Evolutionary conservation across 2,329 filamentous ascomycete genomes (phyloP), one percentile per base, ranked within the genome.

Genomic region (Monosporascus sp.): DNA sequence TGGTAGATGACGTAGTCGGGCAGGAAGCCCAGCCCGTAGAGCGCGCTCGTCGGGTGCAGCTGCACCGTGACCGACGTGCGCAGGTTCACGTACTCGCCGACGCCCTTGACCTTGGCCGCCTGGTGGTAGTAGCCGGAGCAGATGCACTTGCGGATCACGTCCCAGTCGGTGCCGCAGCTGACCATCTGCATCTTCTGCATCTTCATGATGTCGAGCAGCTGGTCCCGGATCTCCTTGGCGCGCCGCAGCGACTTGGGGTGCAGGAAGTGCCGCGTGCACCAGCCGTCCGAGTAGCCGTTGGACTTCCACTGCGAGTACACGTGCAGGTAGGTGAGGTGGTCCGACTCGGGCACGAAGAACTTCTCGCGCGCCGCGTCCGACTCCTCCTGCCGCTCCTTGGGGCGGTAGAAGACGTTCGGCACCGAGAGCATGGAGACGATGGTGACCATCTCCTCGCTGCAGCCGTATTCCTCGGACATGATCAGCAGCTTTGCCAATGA

Each of bases 91-190:
- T 97, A 99, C 73, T 99, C 95, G 62, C 94, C 94, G 17, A 97
- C 90, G 3, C 94, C 95, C 73, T 96, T 96, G 58, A 95, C 91
- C 65, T 92, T 91, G 31, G 94, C 94, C 6, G 94, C 94, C 74
- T 99, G 94, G 67, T 97, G 93, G 73, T 97, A 99, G 76, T 96
- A 99, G 14, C 94, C 94, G 0, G 89, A 91, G 76, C 95, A 99
- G 67, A 99, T 96, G 69, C 93, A 97, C 71, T 94, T 93, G 57
- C 94, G 86, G 53, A 97, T 91, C 9, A 95, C 77, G 69, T 99
- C 95, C 89, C 94, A 97, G 73, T 99, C 95, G 44, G 93, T 97
- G 35, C 94, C 94, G 65, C 92, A 97, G 70, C 88, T 92, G 44
- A 85, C 76, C 63, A 97, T 81, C 50, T 81, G 71, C 91, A 99